Evolutionary conservation across 371 early-diverging fungal species (phyloP).

Genomic region (Chytridiales sp.): DNA sequence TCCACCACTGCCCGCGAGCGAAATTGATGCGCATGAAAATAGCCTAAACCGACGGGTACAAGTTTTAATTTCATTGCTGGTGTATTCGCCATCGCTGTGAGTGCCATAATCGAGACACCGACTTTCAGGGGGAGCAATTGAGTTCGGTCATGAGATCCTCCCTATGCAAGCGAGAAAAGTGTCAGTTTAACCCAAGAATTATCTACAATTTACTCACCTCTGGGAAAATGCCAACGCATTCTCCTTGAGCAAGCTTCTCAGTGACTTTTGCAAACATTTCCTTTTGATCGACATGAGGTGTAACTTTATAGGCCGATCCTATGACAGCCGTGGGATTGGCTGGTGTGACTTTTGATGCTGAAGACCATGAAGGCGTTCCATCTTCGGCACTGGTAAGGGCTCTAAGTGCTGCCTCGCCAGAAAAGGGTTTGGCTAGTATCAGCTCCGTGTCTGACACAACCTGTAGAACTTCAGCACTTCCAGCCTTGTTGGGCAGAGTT

Average conservation of each 20-base stretch:
- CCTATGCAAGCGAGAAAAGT: no score
- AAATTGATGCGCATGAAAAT: slow-evolving; percentile 97
- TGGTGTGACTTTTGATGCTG: no score
- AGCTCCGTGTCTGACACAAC: slow-evolving; percentile 82
- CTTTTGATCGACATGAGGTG: slow-evolving; percentile 87
- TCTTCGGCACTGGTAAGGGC: slow-evolving; percentile 44
- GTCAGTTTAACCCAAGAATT: no score
- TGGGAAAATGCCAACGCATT: slow-evolving; percentile 94
- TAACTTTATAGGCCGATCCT: slow-evolving; percentile 58
- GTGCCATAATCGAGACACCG: slow-evolving; percentile 75
- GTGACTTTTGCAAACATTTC: slow-evolving; percentile 81
- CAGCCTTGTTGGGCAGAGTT: slow-evolving; percentile 48
- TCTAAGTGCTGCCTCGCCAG: slow-evolving; percentile 61
- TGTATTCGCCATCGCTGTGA: slow-evolving; percentile 88
- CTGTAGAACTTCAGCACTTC: slow-evolving; percentile 68
- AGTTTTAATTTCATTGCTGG: slow-evolving; percentile 87
- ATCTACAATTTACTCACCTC: no score
- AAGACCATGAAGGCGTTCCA: no score
- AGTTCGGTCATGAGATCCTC: slow-evolving; percentile 94
- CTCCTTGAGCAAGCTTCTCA: slow-evolving; percentile 67
- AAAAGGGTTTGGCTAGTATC: slow-evolving; percentile 57
- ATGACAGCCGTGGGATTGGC: no score
- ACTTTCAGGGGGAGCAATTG: slow-evolving; percentile 93
- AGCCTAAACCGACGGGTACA: slow-evolving; percentile 86
- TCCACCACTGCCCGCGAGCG: slow-evolving; percentile 95